Evolutionary conservation across 2,329 filamentous ascomycete species (phyloP), one percentile per base, ranked within the genome.

Genomic region (Aspergillus melleus): DNA sequence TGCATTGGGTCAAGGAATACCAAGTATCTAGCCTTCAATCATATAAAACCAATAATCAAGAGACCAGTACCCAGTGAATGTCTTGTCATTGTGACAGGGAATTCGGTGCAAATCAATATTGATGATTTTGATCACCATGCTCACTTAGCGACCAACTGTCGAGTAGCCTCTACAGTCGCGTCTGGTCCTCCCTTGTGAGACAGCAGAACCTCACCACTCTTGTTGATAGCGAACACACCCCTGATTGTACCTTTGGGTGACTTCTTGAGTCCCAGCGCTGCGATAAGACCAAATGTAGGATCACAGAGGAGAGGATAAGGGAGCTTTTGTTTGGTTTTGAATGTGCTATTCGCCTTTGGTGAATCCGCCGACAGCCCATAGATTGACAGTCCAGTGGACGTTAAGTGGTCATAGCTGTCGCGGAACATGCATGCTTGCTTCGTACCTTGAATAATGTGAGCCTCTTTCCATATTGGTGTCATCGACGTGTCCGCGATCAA

Each of bases 351-450:
- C 70, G 92, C 87, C 79, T 95, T 96, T 70, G 92, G 88, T 52
- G 88, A 90, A 80, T 98, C 95, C 68, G 86, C 86, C 63, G 91
- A 96, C 54, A 99, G 87, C 58, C 95, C 95, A 75, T 91, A 98
- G 79, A 99, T 92, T 72, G 88, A 84, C 61, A 96, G 86, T 9
- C 94, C 94, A 57, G 86, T 89, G 29, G 87, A 84, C 11, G 90
- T 94, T 57, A 98, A 84, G 54, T 88, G 81, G 51, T 83, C 80
- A 79, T 96, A 91, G 24, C 87, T 84, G 82, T 98, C 93, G 72
- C 95, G 90, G 84, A 99, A 98, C 67, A 94, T 83, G 79, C 93
- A 97, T 63, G 85, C 95, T 83, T 99, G 95, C 60, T 84, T 95
- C 58, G 92, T 98, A 83, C 94, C 93, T 96, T 63, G 26, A 32